Base-by-base conservation (phyloP, 202 grass and related monocot species). In the Brachypodium distachyon region DNA sequence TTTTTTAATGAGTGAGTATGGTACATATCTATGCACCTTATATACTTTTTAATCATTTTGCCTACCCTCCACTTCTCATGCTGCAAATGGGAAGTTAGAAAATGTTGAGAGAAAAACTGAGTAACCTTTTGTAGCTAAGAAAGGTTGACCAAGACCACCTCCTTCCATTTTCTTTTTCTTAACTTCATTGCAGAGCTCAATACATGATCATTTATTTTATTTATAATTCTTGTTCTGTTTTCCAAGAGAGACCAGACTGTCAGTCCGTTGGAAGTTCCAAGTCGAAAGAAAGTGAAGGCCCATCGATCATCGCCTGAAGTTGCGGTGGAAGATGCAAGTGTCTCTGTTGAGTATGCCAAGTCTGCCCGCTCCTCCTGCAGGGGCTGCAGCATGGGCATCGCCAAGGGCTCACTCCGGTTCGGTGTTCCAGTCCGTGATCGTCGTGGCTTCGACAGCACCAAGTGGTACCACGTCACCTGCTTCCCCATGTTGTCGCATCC, bases 351-450 rank as follows among this genome's bases (percentile, higher is more conserved):
- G 60, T 92, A 94, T 61, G 87, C 91, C 54, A 98, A 90, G 72
- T 98, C 89, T 18, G 82, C 80, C 7, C 87, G 91, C 55, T 90
- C 89, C 38, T 37, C 73, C 52, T 98, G 91, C 91, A 98, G 94
- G 72, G 79, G 76, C 1, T 92, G 91, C 78, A 55, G 77, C 72
- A 83, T 26, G 44, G 31, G 63, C 47, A 94, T 97, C 58, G 61
- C 53, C 33, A 76, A 71, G 51, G 89, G 91, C 4, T 71, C 82
- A 13, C 79, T 94, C 46, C 86, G 95, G 68, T 37, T 94, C 42
- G 84, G 88, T 18, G 71, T 82, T 52, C 74, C 87, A 4, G 21
- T n/a, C 12, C 90, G 19, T 73, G 87, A 74, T 44, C 87, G 82
- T 12, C 80, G 85, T 33, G 87, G 91, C 67, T 92, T 69, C 79